Base-by-base conservation (phyloP, 331 rosid genomes). In the Rosa hybrid region DNA sequence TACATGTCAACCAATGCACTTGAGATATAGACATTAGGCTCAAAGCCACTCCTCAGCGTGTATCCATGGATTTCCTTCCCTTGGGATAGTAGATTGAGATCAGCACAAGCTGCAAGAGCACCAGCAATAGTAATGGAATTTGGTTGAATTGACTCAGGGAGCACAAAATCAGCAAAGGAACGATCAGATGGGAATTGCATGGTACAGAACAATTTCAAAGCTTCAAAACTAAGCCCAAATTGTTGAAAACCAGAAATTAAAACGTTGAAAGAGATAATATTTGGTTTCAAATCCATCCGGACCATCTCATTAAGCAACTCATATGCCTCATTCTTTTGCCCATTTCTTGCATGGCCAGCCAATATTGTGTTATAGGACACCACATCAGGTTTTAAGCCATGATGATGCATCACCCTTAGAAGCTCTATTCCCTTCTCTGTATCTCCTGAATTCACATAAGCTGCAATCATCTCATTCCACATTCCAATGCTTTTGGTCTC, bases 51-150 rank as follows among this genome's bases (percentile, higher is more conserved):
- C 81, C 81, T 86, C 83, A 86, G 51, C 16, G 10, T n/a, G 45
- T 81, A 82, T 74, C 88, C 89, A 53, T 88, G 91, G 83, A 86
- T 86, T 80, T 86, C 88, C 80, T 80, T 86, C 78, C 91, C 91
- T 72, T 75, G 82, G 34, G 69, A 70, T 74, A 42, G 80, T 59
- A 78, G 72, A 67, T 53, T 70, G 30, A 86, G 80, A 74, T 78
- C 85, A 71, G 91, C 90, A 78, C 88, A 86, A 60, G 87, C 84
- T 51, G 86, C 82, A 80, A 88, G 87, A 50, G 84, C 89, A 77
- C 86, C 73, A 16, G 88, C 71, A 12, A 81, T 45, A 12, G 86
- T 86, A 62, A 65, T 60, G 34, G 86, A 71, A 78, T 86, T 80
- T 60, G 81, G 89, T 69, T 49, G 53, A 45, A 68, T 21, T 57